These are phyloP conservation scores for Physcomitrellopsis africana DNA, from an alignment of 225 moss, liverwort and hornwort species.

Conservation along the genomic window DNA sequence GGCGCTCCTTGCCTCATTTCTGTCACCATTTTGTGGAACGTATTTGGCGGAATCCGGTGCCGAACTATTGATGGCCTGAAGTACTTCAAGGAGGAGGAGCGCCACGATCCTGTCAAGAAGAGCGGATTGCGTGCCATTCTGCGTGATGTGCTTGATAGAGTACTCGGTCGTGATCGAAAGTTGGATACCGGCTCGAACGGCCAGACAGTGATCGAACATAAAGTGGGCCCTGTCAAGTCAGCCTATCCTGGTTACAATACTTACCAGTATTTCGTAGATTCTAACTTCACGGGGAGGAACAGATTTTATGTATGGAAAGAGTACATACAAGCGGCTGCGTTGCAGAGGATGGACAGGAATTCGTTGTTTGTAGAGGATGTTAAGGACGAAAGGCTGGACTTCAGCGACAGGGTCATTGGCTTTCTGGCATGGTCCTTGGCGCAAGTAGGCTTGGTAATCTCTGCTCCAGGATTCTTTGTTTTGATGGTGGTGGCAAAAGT, in stretches of 20 bases:
- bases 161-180: too few species aligned
- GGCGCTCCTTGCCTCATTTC: slow-evolving; percentile 15
- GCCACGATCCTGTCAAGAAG: too few species aligned
- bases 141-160: too few species aligned
- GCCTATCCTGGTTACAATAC: neutral
- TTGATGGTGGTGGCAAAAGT: neutral
- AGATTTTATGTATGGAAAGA: too few species aligned
- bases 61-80: neutral
- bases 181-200: too few species aligned
- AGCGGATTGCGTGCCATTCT: too few species aligned
- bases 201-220: neutral
- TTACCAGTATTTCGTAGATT: neutral
- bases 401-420: neutral
- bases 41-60: slow-evolving; percentile 8
- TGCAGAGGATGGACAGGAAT: slow-evolving; percentile 16
- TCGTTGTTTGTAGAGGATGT: neutral
- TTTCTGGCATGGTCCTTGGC: neutral
- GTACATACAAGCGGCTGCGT: slow-evolving; percentile 13
- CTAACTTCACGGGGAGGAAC: neutral
- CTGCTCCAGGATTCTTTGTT: neutral
- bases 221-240: too few species aligned
- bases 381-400: neutral
- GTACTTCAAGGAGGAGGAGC: too few species aligned
- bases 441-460: neutral
- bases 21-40: slow-evolving; percentile 3